Evolutionary conservation across 1,284 basidiomycete genomes (phyloP).

Genomic region (Apiotrichum brassicae): DNA sequence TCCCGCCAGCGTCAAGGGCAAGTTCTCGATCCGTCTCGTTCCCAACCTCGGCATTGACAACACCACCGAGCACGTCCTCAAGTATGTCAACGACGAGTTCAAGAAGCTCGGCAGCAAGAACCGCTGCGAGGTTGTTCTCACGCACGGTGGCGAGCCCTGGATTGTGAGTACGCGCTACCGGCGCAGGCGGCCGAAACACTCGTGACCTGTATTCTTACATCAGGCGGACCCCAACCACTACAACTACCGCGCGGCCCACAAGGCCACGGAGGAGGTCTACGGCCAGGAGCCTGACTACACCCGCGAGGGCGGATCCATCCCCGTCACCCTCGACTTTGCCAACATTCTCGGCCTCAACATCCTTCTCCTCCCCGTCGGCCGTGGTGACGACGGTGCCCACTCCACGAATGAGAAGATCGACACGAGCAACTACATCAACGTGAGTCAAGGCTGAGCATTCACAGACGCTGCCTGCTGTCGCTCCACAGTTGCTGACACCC

Average conservation of each 20-base stretch:
- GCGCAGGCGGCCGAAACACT: conserved; percentile 36
- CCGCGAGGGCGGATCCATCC: conserved; percentile 89
- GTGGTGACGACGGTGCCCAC: conserved; percentile 84
- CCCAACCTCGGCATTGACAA: conserved; percentile 76
- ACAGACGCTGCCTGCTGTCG: too few relatives aligned
- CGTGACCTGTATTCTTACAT: background rate
- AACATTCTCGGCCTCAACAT: conserved; percentile 69
- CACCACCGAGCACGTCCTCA: conserved; percentile 64
- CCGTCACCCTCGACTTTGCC: conserved; percentile 92
- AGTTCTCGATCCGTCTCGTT: conserved; percentile 82
- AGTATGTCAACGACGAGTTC: conserved; percentile 72
- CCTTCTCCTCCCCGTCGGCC: conserved; percentile 81
- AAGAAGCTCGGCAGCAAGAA: conserved; percentile 79
- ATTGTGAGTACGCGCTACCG: conserved; percentile 45
- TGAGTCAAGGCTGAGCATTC: too few relatives aligned
- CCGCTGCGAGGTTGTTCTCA: conserved; percentile 59
- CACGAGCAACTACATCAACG: conserved; percentile 79
- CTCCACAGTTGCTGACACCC: background rate
- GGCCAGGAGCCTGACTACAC: conserved; percentile 78
- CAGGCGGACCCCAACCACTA: conserved; percentile 57
- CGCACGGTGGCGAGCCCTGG: conserved; percentile 88
- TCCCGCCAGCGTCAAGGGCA: conserved; percentile 76
- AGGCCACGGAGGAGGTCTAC: conserved; percentile 67
- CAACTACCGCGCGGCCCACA: conserved; percentile 88
- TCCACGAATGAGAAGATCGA: conserved; percentile 93